These are phyloP conservation scores for Venturia effusa DNA, from an alignment of 2,329 filamentous ascomycete species.

Conservation along the genomic window DNA sequence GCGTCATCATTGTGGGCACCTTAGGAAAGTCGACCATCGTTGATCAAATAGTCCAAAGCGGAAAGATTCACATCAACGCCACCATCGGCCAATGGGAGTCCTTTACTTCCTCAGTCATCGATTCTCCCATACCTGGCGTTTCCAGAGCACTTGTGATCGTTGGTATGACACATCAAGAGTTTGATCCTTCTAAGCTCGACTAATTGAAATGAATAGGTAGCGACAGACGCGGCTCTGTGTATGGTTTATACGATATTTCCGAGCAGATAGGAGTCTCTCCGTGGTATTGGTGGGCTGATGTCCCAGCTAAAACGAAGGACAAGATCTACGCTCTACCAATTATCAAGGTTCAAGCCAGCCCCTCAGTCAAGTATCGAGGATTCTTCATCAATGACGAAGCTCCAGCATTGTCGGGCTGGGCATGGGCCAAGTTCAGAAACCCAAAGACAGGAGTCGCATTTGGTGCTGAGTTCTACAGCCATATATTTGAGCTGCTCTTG, in stretches of 20 bases:
- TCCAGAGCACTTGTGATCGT: constrained; percentile 54
- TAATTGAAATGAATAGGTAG: constrained; percentile 29
- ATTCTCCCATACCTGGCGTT: constrained; percentile 46
- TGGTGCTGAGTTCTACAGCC: constrained; percentile 54
- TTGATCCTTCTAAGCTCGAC: not conserved
- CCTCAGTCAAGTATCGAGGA: constrained; percentile 56
- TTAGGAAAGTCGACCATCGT: constrained; percentile 54
- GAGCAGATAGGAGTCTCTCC: constrained; percentile 65
- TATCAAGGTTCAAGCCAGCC: constrained; percentile 43
- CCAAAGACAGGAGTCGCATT: constrained; percentile 28
- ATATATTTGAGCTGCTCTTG: constrained; percentile 61
- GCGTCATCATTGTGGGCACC: constrained; percentile 57
- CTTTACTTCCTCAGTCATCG: constrained; percentile 49
- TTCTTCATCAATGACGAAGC: constrained; percentile 64
- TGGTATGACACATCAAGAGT: constrained; percentile 24
- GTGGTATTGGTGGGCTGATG: constrained; percentile 60
- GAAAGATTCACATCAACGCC: constrained; percentile 46
- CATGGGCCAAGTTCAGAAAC: constrained; percentile 40
- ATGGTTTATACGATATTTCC: constrained; percentile 58
- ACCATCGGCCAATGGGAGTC: constrained; percentile 60
- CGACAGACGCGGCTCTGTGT: constrained; percentile 58
- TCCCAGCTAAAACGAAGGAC: constrained; percentile 39
- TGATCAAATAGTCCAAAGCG: constrained; percentile 43
- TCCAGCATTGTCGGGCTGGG: constrained; percentile 56
- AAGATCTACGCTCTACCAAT: constrained; percentile 39